Conservation (phyloP, 2,329 filamentous ascomycete species). For the Periconia sp. region DNA sequence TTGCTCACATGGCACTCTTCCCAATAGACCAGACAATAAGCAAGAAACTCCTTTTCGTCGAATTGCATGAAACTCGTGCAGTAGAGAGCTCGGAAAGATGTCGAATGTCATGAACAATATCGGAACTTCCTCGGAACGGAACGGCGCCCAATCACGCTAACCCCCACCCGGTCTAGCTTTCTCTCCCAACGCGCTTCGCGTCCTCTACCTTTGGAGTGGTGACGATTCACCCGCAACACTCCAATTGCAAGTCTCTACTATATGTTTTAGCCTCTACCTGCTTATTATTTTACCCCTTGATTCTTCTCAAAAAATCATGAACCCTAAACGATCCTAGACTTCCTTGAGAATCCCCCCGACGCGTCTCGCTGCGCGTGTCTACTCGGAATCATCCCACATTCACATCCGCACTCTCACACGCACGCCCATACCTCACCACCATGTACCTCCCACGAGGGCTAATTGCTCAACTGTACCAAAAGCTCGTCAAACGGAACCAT, state of each 20-base stretch:
- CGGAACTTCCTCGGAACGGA: background rate
- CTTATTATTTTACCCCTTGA: slow-evolving; percentile 19
- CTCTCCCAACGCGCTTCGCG: slow-evolving; percentile 13
- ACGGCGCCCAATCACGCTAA: slow-evolving; percentile 12
- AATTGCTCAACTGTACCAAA: slow-evolving; percentile 86
- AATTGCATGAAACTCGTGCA: background rate
- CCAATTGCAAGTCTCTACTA: slow-evolving; percentile 22
- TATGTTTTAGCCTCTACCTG: slow-evolving; percentile 12
- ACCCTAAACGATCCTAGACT: slow-evolving; percentile 11
- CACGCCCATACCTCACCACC: slow-evolving; percentile 10
- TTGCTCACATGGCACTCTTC: background rate
- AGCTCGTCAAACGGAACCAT: slow-evolving; percentile 83
- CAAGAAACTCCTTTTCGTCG: background rate
- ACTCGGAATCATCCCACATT: slow-evolving; percentile 11
- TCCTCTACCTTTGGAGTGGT: background rate
- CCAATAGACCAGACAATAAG: background rate
- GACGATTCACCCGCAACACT: slow-evolving; percentile 8
- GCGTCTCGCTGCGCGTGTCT: slow-evolving; percentile 26
- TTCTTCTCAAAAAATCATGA: slow-evolving; percentile 21
- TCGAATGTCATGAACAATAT: background rate
- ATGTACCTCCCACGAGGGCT: slow-evolving; percentile 96
- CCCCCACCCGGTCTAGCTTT: slow-evolving; percentile 6
- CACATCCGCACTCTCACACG: slow-evolving; percentile 7
- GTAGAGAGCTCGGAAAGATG: background rate
- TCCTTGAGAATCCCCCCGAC: slow-evolving; percentile 20